phyloP scores from a whole-genome alignment of 805 yeast genomes.

The Kurtzmaniella fragi region DNA sequence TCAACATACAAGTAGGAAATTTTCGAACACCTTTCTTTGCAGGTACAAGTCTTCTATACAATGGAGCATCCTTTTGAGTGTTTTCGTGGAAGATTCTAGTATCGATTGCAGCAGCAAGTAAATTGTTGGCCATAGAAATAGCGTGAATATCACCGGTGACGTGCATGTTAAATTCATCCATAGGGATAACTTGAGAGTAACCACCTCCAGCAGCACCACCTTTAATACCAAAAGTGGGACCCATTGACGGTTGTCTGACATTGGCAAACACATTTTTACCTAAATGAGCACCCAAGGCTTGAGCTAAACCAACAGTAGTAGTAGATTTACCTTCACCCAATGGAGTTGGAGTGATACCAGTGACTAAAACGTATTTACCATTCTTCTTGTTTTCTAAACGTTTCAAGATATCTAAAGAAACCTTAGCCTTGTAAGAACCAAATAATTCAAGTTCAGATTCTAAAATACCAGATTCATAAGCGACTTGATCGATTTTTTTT shows the following conservation, averaged over 20 bases:
- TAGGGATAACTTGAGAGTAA: conserved; percentile 80
- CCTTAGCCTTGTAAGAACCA: conserved; percentile 76
- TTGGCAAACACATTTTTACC: conserved; percentile 68
- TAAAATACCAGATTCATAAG: conserved; percentile 62
- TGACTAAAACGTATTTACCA: conserved; percentile 71
- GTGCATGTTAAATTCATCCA: conserved; percentile 86
- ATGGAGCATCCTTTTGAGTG: conserved; percentile 69
- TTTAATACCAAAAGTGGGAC: conserved; percentile 83
- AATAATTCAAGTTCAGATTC: conserved; percentile 68
- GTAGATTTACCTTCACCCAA: conserved; percentile 85
- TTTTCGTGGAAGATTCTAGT: conserved; percentile 81
- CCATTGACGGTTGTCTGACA: conserved; percentile 86
- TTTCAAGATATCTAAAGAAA: conserved; percentile 56
- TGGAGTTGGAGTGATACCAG: conserved; percentile 85
- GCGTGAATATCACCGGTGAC: conserved; percentile 86
- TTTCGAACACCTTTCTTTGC: conserved; percentile 64
- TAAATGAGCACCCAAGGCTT: conserved; percentile 75
- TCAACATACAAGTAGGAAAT: conserved; percentile 64
- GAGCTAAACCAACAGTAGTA: conserved; percentile 78
- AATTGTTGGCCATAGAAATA: conserved; percentile 74
- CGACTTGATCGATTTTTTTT: conserved; percentile 62
- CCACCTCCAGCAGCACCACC: conserved; percentile 95
- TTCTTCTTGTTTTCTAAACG: conserved; percentile 55
- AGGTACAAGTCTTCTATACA: conserved; percentile 73
- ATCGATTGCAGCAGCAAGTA: conserved; percentile 81